Percentiles rank a stretch among this genome's conserved stretches.
phyloP scores from a whole-genome alignment of 768 basidiomycete genomes.

The Boletus coccyginus region DNA sequence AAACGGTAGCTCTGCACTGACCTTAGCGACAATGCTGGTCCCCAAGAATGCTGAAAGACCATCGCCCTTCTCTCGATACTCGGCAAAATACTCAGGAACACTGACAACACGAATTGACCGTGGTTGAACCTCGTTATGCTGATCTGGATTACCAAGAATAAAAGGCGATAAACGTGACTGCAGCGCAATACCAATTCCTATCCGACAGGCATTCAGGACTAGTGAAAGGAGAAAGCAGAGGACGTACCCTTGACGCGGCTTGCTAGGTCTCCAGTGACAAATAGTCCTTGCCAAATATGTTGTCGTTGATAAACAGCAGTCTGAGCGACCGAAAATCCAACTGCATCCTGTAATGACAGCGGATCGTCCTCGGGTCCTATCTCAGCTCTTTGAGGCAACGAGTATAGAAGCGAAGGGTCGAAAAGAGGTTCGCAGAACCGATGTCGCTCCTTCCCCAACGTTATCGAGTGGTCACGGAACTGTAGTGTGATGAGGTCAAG shows the following conservation, averaged over 20 bases:
- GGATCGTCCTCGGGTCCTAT: constrained; percentile 17
- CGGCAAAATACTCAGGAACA: constrained; percentile 88
- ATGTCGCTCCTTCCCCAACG: constrained; percentile 85
- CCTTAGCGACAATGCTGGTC: constrained; percentile 83
- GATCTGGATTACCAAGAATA: constrained; percentile 56
- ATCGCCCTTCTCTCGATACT: constrained; percentile 84
- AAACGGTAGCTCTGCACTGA: constrained; percentile 25
- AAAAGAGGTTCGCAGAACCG: constrained; percentile 90
- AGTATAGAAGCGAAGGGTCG: constrained; percentile 58
- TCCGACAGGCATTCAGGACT: not conserved
- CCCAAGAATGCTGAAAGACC: constrained; percentile 81
- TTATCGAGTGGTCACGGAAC: constrained; percentile 68
- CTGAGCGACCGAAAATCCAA: constrained; percentile 58
- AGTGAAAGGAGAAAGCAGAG: not conserved
- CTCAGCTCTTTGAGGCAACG: constrained; percentile 29
- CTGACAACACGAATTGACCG: constrained; percentile 57
- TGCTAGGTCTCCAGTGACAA: constrained; percentile 79
- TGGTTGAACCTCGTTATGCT: constrained; percentile 72
- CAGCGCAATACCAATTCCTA: constrained; percentile 65
- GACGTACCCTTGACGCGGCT: constrained; percentile 65
- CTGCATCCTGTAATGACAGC: constrained; percentile 62
- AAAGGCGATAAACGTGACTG: constrained; percentile 69
- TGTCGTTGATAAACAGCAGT: constrained; percentile 65
- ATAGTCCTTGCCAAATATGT: constrained; percentile 73
- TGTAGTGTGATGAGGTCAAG: constrained; percentile 76